These are phyloP conservation scores for Wickerhamomyces rabaulensis DNA, from an alignment of 805 yeast species.

Conservation along the genomic window DNA sequence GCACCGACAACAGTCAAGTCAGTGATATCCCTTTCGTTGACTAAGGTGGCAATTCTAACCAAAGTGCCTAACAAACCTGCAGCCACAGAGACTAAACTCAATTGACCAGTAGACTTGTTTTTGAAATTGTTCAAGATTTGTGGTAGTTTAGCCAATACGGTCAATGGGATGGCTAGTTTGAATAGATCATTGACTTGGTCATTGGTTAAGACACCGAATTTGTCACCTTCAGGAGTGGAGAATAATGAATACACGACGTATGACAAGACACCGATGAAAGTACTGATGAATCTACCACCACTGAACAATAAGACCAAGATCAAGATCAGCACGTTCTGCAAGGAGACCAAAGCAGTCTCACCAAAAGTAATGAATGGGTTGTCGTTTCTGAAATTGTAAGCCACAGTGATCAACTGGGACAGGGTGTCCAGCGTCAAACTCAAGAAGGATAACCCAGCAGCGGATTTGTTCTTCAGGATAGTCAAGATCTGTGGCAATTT, in stretches of 20 bases:
- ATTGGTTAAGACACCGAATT: constrained; percentile 20
- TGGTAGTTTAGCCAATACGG: constrained; percentile 33
- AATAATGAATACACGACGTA: constrained; percentile 17
- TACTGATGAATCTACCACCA: constrained; percentile 12
- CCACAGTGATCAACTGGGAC: constrained; percentile 27
- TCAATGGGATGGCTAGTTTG: constrained; percentile 31
- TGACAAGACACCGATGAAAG: constrained; percentile 16
- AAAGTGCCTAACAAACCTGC: constrained; percentile 32
- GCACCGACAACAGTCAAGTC: constrained; percentile 28
- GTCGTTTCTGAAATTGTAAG: constrained; percentile 31
- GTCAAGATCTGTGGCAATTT: constrained; percentile 37
- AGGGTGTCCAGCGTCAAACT: constrained; percentile 30
- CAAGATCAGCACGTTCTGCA: constrained; percentile 31
- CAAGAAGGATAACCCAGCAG: constrained; percentile 30
- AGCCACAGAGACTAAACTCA: constrained; percentile 32
- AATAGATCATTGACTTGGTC: constrained; percentile 22
- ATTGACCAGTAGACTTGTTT: constrained; percentile 37
- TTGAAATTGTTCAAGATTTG: constrained; percentile 34
- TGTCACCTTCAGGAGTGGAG: constrained; percentile 9
- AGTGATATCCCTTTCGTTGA: constrained; percentile 31
- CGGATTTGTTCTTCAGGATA: constrained; percentile 27
- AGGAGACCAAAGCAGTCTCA: constrained; percentile 29
- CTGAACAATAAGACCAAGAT: constrained; percentile 23
- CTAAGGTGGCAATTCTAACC: constrained; percentile 34
- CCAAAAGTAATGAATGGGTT: constrained; percentile 35